Percentiles rank a stretch among this genome's conserved stretches.
Conservation (phyloP, 805 yeast species). For the Nakazawaea wickerhamii region DNA sequence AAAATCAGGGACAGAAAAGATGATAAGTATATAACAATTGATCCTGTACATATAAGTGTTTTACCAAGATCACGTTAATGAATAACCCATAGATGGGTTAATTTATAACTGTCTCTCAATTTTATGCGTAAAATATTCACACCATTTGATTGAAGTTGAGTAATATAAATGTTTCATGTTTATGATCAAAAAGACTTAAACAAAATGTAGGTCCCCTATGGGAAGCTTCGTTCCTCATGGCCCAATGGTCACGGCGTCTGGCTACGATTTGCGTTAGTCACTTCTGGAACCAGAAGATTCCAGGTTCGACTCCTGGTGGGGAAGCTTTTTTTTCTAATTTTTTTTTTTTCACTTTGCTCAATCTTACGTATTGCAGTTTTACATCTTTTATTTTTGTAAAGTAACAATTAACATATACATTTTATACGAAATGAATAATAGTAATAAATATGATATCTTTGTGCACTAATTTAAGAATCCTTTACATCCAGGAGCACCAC, state of each 20-base stretch:
- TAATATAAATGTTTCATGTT: too few species aligned
- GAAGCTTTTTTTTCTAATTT: conserved; percentile 26
- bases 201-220: too few species aligned
- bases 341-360: too few species aligned
- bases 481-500: conserved; percentile 94
- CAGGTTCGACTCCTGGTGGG: conserved; percentile 56
- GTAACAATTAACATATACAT: background rate
- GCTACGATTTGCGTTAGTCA: conserved; percentile 43
- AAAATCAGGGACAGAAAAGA: background rate
- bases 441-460: too few species aligned
- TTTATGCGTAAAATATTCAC: too few species aligned
- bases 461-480: conserved; percentile 79
- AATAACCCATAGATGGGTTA: too few species aligned
- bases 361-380: too few species aligned
- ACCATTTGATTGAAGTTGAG: too few species aligned
- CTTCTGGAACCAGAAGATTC: conserved; percentile 37
- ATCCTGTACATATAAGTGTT: too few species aligned
- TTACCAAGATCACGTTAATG: too few species aligned
- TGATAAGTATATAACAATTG: background rate
- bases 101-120: too few species aligned
- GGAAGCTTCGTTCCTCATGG: conserved; percentile 54
- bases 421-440: background rate
- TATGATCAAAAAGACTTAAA: too few species aligned
- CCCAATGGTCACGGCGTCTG: conserved; percentile 76
- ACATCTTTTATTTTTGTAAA: background rate